Evolutionary conservation across 139 green algal genomes (phyloP), one percentile per base, ranked within the genome.

Genomic region (Chlamydomonas sphaeroides): DNA sequence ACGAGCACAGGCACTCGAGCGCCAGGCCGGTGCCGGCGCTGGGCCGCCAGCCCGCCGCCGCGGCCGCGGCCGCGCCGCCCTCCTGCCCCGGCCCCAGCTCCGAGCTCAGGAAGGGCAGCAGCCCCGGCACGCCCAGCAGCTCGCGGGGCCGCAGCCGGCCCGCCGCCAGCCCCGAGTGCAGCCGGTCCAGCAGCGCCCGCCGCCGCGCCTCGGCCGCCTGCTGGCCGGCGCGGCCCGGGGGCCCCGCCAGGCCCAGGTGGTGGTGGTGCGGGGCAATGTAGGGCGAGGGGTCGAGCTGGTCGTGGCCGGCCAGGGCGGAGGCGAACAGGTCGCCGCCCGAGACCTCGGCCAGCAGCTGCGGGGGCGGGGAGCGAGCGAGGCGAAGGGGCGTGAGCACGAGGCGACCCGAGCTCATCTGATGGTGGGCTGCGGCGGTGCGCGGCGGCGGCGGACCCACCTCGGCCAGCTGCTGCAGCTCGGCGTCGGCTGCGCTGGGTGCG

Each of bases 1-100:
- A 83, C 76, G 45, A 65, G 65, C 76, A 73, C 62, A 83, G 11
- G 48, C 76, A 65, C 76, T 83, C 76, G 30, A 83, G 63, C 63
- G 63, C 76, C 62, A 83, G 18, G 26, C 62, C 32, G 3, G 74
- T 49, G n/a, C 2, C 20, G 14, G 21, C 42, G 5, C 41, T 33
- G 33, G 68, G 32, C 11, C 21, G 25, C 11, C 5, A 63, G 51
- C 51, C 70, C 20, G 35, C 25, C 69, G 42, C 48, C 48, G 20
- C 57, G 21, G 21, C 57, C 17, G 20, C 57, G 15, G n/a, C 6
- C 62, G 7, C 26, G 15, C 4, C 28, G 45, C 57, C n/a, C 48
- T 49, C 48, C n/a, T n/a, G n/a, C n/a, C n/a, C n/a, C 25, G 10
- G 11, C n/a, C 28, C 30, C n/a, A 68, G 11, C 6, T 51, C n/a